Percentiles rank a stretch among this genome's conserved stretches.
Evolutionary conservation across 2,329 filamentous ascomycete species (phyloP).

Genomic region (Dryadomyces sulphureus): DNA sequence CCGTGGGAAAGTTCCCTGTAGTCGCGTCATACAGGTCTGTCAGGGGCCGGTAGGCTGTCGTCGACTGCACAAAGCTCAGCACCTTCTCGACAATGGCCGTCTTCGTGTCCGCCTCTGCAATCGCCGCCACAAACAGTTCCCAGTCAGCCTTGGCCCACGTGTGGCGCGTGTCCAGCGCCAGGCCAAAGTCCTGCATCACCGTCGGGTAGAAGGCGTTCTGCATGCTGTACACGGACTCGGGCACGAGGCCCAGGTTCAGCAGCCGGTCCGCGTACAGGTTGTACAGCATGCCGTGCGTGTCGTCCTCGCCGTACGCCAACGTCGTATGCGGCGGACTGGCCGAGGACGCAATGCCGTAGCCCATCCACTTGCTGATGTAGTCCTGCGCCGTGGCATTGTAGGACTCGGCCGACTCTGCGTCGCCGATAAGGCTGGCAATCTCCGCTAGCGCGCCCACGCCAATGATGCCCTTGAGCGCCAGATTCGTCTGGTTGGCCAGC

Average conservation of each 20-base stretch:
- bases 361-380: conserved; percentile 62
- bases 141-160: conserved; percentile 77
- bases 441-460: conserved; percentile 66
- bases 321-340: conserved; percentile 52
- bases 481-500: conserved; percentile 58
- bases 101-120: conserved; percentile 45
- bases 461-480: conserved; percentile 63
- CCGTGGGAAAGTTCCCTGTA: conserved; percentile 49
- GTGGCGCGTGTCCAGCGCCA: conserved; percentile 70
- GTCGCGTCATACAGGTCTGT: conserved; percentile 67
- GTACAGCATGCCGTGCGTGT: conserved; percentile 49
- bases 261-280: conserved; percentile 70
- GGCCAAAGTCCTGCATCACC: conserved; percentile 60
- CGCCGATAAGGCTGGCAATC: conserved; percentile 45
- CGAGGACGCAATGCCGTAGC: conserved; percentile 53
- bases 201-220: conserved; percentile 65
- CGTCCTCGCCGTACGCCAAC: conserved; percentile 56
- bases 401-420: conserved; percentile 22
- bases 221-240: conserved; percentile 57
- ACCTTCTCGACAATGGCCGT: conserved; percentile 53
- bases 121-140: conserved; percentile 74
- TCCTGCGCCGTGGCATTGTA: conserved; percentile 15
- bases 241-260: conserved; percentile 64
- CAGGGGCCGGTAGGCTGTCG: conserved; percentile 52
- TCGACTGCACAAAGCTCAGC: conserved; percentile 62